Evolutionary conservation across 2,329 filamentous ascomycete species (phyloP).

Genomic region (Cylindrodendrum hubeiense): DNA sequence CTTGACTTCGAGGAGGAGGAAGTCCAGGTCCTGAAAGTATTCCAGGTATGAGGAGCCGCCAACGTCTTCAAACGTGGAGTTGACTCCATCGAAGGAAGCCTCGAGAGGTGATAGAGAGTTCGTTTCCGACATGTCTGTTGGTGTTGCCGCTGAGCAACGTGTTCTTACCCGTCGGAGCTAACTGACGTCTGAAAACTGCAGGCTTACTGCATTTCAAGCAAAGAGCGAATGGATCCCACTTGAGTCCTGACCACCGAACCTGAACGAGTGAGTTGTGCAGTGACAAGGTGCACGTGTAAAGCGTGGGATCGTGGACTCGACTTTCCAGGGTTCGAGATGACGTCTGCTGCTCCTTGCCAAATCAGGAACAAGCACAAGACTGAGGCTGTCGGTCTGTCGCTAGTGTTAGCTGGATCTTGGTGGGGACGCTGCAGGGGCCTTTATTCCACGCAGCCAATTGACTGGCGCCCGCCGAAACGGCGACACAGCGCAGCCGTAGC

Average conservation of each 20-base stretch:
- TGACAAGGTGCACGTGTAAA: background rate
- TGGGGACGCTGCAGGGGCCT: conserved; percentile 12
- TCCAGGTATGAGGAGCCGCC: conserved; percentile 41
- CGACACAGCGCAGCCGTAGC: background rate
- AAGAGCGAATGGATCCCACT: background rate
- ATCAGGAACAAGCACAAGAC: conserved; percentile 1
- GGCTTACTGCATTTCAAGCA: conserved; percentile 13
- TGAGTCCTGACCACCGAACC: background rate
- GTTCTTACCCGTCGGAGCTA: conserved; percentile 23
- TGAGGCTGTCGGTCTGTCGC: conserved; percentile 13
- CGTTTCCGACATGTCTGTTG: conserved; percentile 41
- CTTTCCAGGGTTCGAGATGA: conserved; percentile 18
- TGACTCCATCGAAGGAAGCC: conserved; percentile 46
- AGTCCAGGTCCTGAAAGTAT: conserved; percentile 52
- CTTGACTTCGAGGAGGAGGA: conserved; percentile 60
- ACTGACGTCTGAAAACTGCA: background rate
- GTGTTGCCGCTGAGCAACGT: conserved; percentile 33
- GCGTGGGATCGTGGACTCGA: background rate
- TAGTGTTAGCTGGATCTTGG: conserved; percentile 22
- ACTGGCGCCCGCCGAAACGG: background rate
- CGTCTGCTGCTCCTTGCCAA: conserved; percentile 14
- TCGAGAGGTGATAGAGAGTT: conserved; percentile 27
- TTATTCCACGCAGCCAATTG: conserved; percentile 9
- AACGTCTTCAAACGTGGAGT: conserved; percentile 45
- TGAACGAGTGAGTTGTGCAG: background rate